Evolutionary conservation across 805 yeast genomes (phyloP).

Genomic region (Candida insectorum): DNA sequence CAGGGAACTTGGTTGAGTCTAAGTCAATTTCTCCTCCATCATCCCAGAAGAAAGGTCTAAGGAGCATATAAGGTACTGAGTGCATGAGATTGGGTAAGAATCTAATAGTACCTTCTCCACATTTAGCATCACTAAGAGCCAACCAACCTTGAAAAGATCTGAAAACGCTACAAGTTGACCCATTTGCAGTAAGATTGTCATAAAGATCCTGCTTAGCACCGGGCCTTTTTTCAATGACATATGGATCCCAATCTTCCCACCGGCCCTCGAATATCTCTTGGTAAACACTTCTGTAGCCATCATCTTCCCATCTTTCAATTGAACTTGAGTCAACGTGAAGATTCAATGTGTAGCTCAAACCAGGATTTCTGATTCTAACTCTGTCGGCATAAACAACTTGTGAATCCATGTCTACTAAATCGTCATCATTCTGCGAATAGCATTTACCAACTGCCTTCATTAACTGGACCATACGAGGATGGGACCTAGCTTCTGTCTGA

Average conservation of each 20-base stretch:
- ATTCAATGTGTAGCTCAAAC: constrained; percentile 28
- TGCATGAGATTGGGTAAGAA: constrained; percentile 33
- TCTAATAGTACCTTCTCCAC: constrained; percentile 39
- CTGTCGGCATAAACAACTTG: constrained; percentile 41
- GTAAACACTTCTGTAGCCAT: constrained; percentile 33
- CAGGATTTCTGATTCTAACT: constrained; percentile 38
- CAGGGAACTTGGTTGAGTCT: constrained; percentile 34
- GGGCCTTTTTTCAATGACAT: constrained; percentile 29
- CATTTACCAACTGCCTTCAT: constrained; percentile 22
- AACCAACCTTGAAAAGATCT: constrained; percentile 46
- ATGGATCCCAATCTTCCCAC: constrained; percentile 45
- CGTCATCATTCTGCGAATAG: constrained; percentile 11
- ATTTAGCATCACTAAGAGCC: constrained; percentile 31
- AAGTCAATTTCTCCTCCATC: constrained; percentile 23
- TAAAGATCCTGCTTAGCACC: constrained; percentile 31
- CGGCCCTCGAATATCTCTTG: constrained; percentile 31
- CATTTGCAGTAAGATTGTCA: constrained; percentile 17
- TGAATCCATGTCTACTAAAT: constrained; percentile 22
- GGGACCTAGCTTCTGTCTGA: constrained; percentile 36
- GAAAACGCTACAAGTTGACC: constrained; percentile 37
- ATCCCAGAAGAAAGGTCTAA: constrained; percentile 39
- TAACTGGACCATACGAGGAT: constrained; percentile 33
- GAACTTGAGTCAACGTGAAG: constrained; percentile 40
- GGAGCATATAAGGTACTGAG: constrained; percentile 34
- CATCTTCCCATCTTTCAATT: constrained; percentile 46